Conservation (phyloP, 2,329 filamentous ascomycete genomes). For the Diaporthe eres region DNA sequence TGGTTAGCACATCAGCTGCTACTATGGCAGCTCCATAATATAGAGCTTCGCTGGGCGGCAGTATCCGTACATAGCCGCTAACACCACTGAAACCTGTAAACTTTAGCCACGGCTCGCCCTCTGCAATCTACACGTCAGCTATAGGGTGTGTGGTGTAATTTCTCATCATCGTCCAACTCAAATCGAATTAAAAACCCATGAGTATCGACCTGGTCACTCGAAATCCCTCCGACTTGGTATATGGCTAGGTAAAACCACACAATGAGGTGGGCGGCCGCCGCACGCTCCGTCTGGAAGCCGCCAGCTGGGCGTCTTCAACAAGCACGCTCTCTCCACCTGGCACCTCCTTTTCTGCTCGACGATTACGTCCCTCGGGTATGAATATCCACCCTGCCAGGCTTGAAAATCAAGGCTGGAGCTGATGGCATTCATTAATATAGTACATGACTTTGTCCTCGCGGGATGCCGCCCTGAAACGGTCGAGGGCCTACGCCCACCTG, state of each 20-base stretch:
- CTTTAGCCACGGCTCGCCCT: neutral
- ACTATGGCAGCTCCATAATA: neutral
- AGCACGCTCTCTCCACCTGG: conserved; percentile 61
- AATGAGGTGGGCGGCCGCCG: conserved; percentile 7
- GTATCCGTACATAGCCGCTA: neutral
- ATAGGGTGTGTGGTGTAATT: neutral
- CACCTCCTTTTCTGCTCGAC: conserved; percentile 78
- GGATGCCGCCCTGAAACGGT: conserved; percentile 81
- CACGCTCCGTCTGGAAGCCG: conserved; percentile 1
- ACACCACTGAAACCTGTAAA: neutral
- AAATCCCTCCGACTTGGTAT: no score
- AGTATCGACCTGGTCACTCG: neutral
- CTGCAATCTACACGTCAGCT: neutral
- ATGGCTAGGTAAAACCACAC: neutral
- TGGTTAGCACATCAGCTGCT: neutral
- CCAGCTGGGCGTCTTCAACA: neutral
- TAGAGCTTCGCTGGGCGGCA: neutral
- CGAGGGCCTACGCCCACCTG: conserved; percentile 80
- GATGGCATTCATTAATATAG: neutral
- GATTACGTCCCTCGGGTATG: conserved; percentile 75
- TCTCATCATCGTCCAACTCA: neutral
- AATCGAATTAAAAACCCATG: neutral
- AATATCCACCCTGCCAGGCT: no score
- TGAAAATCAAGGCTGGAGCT: neutral
- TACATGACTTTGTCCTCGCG: conserved; percentile 78